Evolutionary conservation across 768 basidiomycete species (phyloP).

Genomic region (Thelephora aurantiotincta): DNA sequence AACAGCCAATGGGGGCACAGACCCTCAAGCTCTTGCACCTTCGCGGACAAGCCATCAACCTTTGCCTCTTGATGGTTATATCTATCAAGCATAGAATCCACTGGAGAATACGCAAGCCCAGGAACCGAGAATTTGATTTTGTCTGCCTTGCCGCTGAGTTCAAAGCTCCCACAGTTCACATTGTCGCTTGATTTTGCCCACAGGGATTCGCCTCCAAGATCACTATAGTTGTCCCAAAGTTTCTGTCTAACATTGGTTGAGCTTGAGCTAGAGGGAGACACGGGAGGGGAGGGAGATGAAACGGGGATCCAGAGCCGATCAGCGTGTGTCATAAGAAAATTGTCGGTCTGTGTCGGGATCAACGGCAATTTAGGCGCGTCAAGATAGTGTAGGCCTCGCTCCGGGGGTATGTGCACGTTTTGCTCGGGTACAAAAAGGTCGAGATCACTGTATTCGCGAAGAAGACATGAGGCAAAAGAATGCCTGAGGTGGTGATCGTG

Average conservation of each 20-base stretch:
- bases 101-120: background rate
- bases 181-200: slow-evolving; percentile 29
- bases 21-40: slow-evolving; percentile 15
- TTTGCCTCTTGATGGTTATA: background rate
- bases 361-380: background rate
- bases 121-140: slow-evolving; percentile 1
- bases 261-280: background rate
- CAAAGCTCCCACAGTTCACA: slow-evolving; percentile 21
- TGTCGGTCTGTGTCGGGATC: background rate
- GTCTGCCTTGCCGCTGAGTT: slow-evolving; percentile 14
- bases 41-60: background rate
- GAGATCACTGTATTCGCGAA: background rate
- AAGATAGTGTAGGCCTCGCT: slow-evolving; percentile 3
- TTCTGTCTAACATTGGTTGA: slow-evolving; percentile 5
- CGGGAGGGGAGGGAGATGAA: slow-evolving; percentile 3
- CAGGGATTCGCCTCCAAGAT: slow-evolving; percentile 27
- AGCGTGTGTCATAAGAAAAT: background rate
- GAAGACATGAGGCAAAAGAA: background rate
- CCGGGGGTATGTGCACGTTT: background rate
- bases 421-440: slow-evolving; percentile 2
- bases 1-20: background rate
- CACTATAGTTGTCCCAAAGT: slow-evolving; percentile 23
- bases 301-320: background rate
- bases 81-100: background rate
- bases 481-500: slow-evolving; percentile 1